phyloP scores from a whole-genome alignment of 768 basidiomycete genomes.

The Agaricus subrufescens region DNA sequence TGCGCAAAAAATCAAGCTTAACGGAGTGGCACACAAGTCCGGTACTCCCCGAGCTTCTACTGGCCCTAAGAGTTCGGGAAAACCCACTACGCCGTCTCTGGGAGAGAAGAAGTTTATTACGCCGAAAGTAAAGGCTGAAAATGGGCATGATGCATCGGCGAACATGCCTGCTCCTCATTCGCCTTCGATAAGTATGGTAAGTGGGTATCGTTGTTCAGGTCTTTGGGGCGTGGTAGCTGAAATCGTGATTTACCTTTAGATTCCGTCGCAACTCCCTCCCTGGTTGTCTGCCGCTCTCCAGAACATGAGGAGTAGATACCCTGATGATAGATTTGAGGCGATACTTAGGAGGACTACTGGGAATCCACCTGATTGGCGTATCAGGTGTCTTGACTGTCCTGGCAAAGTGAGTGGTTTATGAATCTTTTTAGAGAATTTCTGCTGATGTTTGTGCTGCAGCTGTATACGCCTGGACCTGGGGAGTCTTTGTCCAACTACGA shows the following conservation, averaged over 20 bases:
- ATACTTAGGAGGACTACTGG: conserved; percentile 56
- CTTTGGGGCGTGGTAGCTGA: not conserved
- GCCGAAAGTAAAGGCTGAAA: conserved; percentile 5
- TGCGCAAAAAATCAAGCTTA: conserved; percentile 60
- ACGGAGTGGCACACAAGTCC: conserved; percentile 38
- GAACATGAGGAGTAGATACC: conserved; percentile 65
- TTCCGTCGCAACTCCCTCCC: conserved; percentile 43
- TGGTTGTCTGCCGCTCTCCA: conserved; percentile 74
- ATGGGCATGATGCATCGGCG: conserved; percentile 7
- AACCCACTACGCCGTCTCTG: conserved; percentile 4
- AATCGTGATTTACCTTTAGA: not conserved
- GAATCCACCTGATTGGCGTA: conserved; percentile 77
- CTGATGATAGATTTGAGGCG: conserved; percentile 80
- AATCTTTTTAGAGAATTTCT: not conserved
- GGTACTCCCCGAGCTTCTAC: conserved; percentile 7
- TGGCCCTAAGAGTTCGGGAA: conserved; percentile 9
- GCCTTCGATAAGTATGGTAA: conserved; percentile 9
- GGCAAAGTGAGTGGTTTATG: conserved; percentile 61
- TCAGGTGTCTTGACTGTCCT: conserved; percentile 90
- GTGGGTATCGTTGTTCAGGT: conserved; percentile 1
- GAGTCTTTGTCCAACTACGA: conserved; percentile 88
- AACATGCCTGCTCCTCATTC: conserved; percentile 11
- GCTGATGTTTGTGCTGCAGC: conserved; percentile 30
- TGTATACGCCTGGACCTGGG: conserved; percentile 88
- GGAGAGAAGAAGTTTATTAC: conserved; percentile 13